Evolutionary conservation across 75 land plant genomes (phyloP).

Genomic region (Adiantum capillusveneris): DNA sequence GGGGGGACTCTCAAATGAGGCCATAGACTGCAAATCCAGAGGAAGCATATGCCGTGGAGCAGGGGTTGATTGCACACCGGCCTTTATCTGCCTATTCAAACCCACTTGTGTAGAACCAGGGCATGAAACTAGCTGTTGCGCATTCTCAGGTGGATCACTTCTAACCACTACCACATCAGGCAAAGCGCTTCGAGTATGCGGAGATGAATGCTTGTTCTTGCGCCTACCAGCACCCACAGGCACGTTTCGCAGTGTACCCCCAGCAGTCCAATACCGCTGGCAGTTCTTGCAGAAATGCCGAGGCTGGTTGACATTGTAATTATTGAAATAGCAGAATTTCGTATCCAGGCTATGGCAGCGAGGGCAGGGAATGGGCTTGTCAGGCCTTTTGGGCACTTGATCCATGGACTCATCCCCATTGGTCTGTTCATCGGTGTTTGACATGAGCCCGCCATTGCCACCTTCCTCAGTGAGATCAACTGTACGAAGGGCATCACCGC

Average conservation of each 20-base stretch:
- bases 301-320: slow-evolving; percentile 23
- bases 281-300: slow-evolving; percentile 25
- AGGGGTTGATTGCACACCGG: too few species aligned
- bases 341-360: slow-evolving; percentile 23
- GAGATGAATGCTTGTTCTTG: slow-evolving; percentile 13
- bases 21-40: too few species aligned
- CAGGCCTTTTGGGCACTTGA: slow-evolving; percentile 10
- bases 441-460: too few species aligned
- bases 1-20: not conserved
- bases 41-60: too few species aligned
- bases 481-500: too few species aligned
- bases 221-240: slow-evolving; percentile 28
- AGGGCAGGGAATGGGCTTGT: slow-evolving; percentile 20
- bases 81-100: too few species aligned
- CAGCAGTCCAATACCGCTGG: slow-evolving; percentile 30
- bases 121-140: not conserved
- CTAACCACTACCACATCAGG: not conserved
- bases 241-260: slow-evolving; percentile 23
- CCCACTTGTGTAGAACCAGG: too few species aligned
- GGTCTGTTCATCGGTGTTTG: too few species aligned
- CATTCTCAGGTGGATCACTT: slow-evolving; percentile 5
- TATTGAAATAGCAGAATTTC: slow-evolving; percentile 24
- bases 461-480: too few species aligned
- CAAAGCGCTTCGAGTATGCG: too few species aligned
- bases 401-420: too few species aligned